Base-by-base conservation (phyloP, 208 protist genomes). In the Leishmania gerbilli region DNA sequence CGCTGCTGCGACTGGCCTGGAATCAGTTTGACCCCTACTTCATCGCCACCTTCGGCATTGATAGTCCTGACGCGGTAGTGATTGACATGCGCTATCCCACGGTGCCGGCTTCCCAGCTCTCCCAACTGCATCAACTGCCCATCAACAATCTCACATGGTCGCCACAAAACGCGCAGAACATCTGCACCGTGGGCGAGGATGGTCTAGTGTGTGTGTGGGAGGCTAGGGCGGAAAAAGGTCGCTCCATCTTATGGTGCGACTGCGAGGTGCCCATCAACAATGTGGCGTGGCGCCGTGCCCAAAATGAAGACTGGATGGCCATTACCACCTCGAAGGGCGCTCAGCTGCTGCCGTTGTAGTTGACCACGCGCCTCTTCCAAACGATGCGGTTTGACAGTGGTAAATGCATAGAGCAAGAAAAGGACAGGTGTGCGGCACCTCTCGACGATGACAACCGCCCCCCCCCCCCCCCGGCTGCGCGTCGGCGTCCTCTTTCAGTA, bases 11-110 rank as follows among this genome's bases (percentile, higher is more conserved):
- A 9, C 86, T 99, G 9, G 94, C 92, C 49, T 99, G 99, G 98
- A 99, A 99, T 85, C 98, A 99, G 77, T 94, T 99, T 71, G 99
- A 99, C 81, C 85, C 91, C 27, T 99, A 99, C 84, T 99, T 99
- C 87, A 86, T 99, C 8, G 97, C 98, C 49, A 99, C 98, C 0
- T 94, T 99, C 74, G 89, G 95, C 74, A 96, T 99, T 80, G 99
- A 99, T 77, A 93, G 84, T 40, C 76, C 86, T 45, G 93, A 99
- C 45, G 96, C 99, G 27, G 92, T 99, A 17, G 96, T 99, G 37
- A 93, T 99, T 51, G 99, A 99, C 87, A 99, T 99, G 80, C 91
- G 96, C 37, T 95, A 96, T 67, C 96, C 97, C 3, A 91, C 94
- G 13, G 86, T 98, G 15, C 93, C 96, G 3, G 94, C 95, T n/a